Evolutionary conservation across 805 yeast genomes (phyloP).

Genomic region (Isabelozyma heimii): DNA sequence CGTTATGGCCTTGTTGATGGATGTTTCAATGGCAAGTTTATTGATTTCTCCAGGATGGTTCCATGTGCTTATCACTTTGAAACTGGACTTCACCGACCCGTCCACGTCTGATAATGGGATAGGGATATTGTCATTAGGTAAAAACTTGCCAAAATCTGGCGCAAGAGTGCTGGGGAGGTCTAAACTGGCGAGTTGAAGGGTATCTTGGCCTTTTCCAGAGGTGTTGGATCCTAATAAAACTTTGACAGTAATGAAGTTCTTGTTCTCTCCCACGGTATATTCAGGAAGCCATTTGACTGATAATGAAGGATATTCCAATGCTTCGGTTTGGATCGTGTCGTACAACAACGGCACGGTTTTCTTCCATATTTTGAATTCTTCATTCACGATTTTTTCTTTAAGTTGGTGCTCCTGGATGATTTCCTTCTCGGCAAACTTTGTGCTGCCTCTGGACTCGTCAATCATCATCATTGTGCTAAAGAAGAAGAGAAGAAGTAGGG

Average conservation of each 20-base stretch:
- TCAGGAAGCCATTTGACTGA: conserved; percentile 68
- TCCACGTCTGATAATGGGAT: no score
- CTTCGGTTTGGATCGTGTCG: conserved; percentile 67
- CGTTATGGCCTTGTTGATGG: conserved; percentile 44
- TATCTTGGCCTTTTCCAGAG: conserved; percentile 37
- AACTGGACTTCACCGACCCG: conserved; percentile 23
- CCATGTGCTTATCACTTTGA: conserved; percentile 49
- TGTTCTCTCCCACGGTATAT: conserved; percentile 25
- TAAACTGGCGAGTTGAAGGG: conserved; percentile 43
- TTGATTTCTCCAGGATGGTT: conserved; percentile 67
- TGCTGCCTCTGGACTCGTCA: neutral
- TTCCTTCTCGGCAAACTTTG: conserved; percentile 28
- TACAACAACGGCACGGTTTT: conserved; percentile 78
- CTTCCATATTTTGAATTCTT: conserved; percentile 79
- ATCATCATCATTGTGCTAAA: no score
- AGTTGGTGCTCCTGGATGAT: conserved; percentile 47
- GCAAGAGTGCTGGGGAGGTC: conserved; percentile 51
- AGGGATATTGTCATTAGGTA: conserved; percentile 15
- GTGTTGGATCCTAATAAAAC: conserved; percentile 51
- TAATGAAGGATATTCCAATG: conserved; percentile 68
- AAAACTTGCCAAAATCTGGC: conserved; percentile 16
- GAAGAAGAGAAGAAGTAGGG: neutral
- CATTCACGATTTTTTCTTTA: conserved; percentile 64
- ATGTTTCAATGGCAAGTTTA: conserved; percentile 53
- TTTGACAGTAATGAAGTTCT: conserved; percentile 30